Percentiles rank a stretch among this genome's conserved stretches.
Conservation (phyloP, 768 basidiomycete genomes). For the Trametes meyenii region DNA sequence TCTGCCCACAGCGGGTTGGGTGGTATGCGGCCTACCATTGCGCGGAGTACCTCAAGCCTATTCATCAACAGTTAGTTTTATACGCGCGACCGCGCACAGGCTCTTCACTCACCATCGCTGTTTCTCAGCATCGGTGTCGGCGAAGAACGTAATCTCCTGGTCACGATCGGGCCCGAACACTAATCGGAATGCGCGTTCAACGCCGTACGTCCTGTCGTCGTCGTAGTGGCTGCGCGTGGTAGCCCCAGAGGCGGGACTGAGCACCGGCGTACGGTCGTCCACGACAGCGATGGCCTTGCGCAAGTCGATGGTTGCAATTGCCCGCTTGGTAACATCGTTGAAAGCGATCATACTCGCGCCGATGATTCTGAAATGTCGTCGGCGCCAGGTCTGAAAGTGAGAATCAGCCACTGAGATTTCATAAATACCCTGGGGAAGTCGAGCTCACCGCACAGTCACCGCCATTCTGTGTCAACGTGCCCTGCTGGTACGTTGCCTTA, state of each 20-base stretch:
- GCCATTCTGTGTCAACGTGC: slow-evolving; percentile 88
- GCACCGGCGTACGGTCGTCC: slow-evolving; percentile 68
- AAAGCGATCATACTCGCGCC: slow-evolving; percentile 87
- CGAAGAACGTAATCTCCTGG: slow-evolving; percentile 86
- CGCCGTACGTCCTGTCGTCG: slow-evolving; percentile 61
- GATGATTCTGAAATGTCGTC: slow-evolving; percentile 81
- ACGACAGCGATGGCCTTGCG: slow-evolving; percentile 79
- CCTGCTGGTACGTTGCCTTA: slow-evolving; percentile 92
- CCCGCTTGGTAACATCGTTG: slow-evolving; percentile 91
- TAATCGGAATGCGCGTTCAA: slow-evolving; percentile 85
- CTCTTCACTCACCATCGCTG: slow-evolving; percentile 65
- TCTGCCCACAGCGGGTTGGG: slow-evolving; percentile 95
- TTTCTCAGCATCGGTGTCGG: slow-evolving; percentile 90
- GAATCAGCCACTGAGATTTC: slow-evolving; percentile 1
- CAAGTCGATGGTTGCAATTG: slow-evolving; percentile 87
- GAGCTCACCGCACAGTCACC: slow-evolving; percentile 88
- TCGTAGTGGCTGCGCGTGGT: slow-evolving; percentile 49
- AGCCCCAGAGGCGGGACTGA: slow-evolving; percentile 46
- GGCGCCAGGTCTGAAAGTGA: slow-evolving; percentile 67
- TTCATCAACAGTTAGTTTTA: slow-evolving; percentile 1
- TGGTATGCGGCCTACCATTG: slow-evolving; percentile 87
- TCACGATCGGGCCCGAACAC: slow-evolving; percentile 64
- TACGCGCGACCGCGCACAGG: background rate
- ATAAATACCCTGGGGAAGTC: background rate
- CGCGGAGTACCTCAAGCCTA: slow-evolving; percentile 86